Base-by-base conservation (phyloP, 345 rosid genomes). In the Gossypium sturtianum region DNA sequence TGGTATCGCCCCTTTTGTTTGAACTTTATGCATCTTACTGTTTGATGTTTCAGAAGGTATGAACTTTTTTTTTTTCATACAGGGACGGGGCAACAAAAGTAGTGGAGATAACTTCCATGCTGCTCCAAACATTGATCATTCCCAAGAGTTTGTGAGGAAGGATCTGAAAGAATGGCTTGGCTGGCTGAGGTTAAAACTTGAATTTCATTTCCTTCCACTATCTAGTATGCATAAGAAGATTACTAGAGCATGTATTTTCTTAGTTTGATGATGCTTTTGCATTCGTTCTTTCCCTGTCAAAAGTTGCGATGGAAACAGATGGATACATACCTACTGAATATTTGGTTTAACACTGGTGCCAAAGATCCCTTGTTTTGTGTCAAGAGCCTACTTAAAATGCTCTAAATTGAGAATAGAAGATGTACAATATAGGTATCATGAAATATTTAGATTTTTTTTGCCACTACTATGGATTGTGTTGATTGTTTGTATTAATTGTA, bases 101-200 rank as follows among this genome's bases (percentile, higher is more conserved):
- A 94, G 98, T 71, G 98, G 98, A 71, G 98, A 94, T 79, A 89
- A 83, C 84, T 94, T 94, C 79, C 98, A 94, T 84, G 98, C 98
- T 76, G 98, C 98, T 47, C 98, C 98, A 75, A 94, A 94, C 84
- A 94, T 94, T 78, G 98, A 94, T 80, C 98, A 94, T 81, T 94
- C 98, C 5, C 98, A 94, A 69, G 97, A 94, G 34, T 94, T 94
- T 81, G 98, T 94, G 74, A 86, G 98, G 84, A 83, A 88, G 63
- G 98, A 94, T 83, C 75, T 94, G 80, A 90, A 89, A 82, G 98
- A 92, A 84, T 94, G 98, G 98, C 85, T 94, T 65, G 62, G 77
- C 83, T 94, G 98, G 98, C 86, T 94, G 81, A 92, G 97, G 98
- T 91, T 70, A 73, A 51, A 71, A 69, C 74, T 41, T 22, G 52